Evolutionary conservation across 768 basidiomycete species (phyloP).

Genomic region (Suillus luteus): DNA sequence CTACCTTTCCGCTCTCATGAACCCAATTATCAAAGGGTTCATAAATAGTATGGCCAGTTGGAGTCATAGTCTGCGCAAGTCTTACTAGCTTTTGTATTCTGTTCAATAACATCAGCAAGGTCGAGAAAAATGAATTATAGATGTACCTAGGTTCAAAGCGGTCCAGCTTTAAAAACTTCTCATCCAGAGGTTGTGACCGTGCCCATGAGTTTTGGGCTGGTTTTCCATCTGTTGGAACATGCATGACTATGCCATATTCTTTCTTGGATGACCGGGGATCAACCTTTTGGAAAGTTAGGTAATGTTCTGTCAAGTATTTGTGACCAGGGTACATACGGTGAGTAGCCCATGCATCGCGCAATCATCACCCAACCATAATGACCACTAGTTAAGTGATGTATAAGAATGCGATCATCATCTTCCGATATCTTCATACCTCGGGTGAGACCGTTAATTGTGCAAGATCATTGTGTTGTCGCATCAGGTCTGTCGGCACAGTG

Average conservation of each 20-base stretch:
- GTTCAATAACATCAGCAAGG: neutral
- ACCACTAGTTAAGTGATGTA: conserved; percentile 19
- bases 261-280: conserved; percentile 17
- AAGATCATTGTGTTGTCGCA: conserved; percentile 23
- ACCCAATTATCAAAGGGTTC: conserved; percentile 49
- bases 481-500: conserved; percentile 19
- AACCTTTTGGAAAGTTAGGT: neutral
- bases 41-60: conserved; percentile 35
- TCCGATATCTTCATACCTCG: conserved; percentile 14
- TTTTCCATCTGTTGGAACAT: conserved; percentile 6
- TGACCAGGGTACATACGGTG: conserved; percentile 17
- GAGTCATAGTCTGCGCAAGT: conserved; percentile 20
- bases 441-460: conserved; percentile 12
- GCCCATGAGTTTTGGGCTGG: neutral
- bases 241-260: conserved; percentile 23
- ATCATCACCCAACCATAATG: conserved; percentile 26
- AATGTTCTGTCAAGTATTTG: neutral
- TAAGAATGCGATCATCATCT: neutral
- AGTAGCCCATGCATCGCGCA: conserved; percentile 21
- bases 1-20: conserved; percentile 51
- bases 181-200: conserved; percentile 16
- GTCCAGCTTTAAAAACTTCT: conserved; percentile 17
- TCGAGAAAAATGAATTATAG: no score
- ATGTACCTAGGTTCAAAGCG: conserved; percentile 27
- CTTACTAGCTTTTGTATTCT: conserved; percentile 26